These are phyloP conservation scores for Entrophospora sp. DNA, from an alignment of 192 early-diverging fungal species.

Conservation along the genomic window DNA sequence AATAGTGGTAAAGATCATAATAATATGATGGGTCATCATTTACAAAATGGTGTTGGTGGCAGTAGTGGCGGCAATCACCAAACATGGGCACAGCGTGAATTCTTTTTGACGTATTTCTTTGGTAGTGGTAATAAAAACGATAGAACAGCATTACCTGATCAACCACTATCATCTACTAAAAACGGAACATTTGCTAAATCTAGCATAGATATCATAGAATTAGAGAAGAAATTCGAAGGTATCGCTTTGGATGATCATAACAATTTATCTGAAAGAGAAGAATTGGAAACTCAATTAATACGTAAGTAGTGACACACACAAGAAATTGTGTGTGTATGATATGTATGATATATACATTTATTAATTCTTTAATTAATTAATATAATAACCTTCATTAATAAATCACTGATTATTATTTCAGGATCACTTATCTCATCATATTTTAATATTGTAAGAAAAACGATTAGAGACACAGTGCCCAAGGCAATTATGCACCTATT, in stretches of 20 bases:
- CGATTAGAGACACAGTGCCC: slow-evolving; percentile 70
- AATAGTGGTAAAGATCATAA: neutral
- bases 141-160: neutral
- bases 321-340: neutral
- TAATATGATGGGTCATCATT: neutral
- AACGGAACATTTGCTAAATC: neutral
- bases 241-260: slow-evolving; percentile 11
- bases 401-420: no score
- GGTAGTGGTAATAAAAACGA: slow-evolving; percentile 27
- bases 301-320: slow-evolving; percentile 35
- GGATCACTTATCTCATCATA: slow-evolving; percentile 68
- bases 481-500: slow-evolving; percentile 78
- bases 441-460: slow-evolving; percentile 72
- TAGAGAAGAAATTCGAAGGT: slow-evolving; percentile 19
- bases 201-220: slow-evolving; percentile 12
- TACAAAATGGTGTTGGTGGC: slow-evolving; percentile 4
- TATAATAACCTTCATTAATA: no score
- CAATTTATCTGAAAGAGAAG: slow-evolving; percentile 46
- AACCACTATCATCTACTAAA: neutral
- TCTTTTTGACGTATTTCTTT: slow-evolving; percentile 46
- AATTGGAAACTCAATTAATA: slow-evolving; percentile 70
- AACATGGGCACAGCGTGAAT: slow-evolving; percentile 11
- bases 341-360: neutral
- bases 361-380: no score
- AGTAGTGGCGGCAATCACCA: no score